These are phyloP conservation scores for Fusarium domesticum DNA, from an alignment of 2,329 filamentous ascomycete species.

Conservation along the genomic window DNA sequence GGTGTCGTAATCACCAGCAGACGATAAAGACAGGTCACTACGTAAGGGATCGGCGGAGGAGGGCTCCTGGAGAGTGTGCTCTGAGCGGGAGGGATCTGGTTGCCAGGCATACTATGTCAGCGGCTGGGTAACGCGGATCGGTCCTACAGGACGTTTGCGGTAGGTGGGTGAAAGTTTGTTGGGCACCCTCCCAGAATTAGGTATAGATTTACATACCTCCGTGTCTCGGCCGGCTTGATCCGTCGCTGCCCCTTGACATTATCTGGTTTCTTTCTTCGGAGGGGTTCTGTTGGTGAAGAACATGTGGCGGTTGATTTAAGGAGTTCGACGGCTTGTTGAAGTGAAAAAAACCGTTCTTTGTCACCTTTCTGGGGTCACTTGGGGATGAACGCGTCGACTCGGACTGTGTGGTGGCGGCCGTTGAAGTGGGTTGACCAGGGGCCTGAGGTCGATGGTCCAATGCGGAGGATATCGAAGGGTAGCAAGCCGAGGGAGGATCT, in stretches of 20 bases:
- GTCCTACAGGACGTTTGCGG: slow-evolving; percentile 2
- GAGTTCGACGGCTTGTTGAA: slow-evolving; percentile 48
- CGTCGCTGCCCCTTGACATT: slow-evolving; percentile 38
- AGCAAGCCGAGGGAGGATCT: slow-evolving; percentile 24
- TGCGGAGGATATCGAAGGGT: slow-evolving; percentile 29
- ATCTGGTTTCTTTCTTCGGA: slow-evolving; percentile 38
- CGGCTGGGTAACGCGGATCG: slow-evolving; percentile 9
- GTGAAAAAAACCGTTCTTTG: slow-evolving; percentile 51
- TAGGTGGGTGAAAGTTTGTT: slow-evolving; percentile 18
- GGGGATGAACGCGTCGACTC: slow-evolving; percentile 18
- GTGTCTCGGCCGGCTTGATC: slow-evolving; percentile 28
- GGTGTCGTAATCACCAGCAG: slow-evolving; percentile 47
- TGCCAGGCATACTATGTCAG: slow-evolving; percentile 22
- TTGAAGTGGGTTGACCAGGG: slow-evolving; percentile 21
- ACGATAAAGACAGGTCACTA: slow-evolving; percentile 52
- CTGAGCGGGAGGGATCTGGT: slow-evolving; percentile 28
- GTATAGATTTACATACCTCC: slow-evolving; percentile 34
- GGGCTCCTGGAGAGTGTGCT: slow-evolving; percentile 39
- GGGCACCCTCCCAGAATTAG: slow-evolving; percentile 12
- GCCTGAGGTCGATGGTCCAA: slow-evolving; percentile 18
- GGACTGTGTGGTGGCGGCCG: slow-evolving; percentile 12
- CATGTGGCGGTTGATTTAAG: slow-evolving; percentile 34
- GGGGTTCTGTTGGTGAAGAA: slow-evolving; percentile 28
- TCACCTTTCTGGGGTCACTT: slow-evolving; percentile 41
- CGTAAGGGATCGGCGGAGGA: slow-evolving; percentile 43